Percentiles rank a stretch among this genome's conserved stretches.
These are phyloP conservation scores for Alnus glutinosa DNA, from an alignment of 306 rosid species.

Conservation along the genomic window DNA sequence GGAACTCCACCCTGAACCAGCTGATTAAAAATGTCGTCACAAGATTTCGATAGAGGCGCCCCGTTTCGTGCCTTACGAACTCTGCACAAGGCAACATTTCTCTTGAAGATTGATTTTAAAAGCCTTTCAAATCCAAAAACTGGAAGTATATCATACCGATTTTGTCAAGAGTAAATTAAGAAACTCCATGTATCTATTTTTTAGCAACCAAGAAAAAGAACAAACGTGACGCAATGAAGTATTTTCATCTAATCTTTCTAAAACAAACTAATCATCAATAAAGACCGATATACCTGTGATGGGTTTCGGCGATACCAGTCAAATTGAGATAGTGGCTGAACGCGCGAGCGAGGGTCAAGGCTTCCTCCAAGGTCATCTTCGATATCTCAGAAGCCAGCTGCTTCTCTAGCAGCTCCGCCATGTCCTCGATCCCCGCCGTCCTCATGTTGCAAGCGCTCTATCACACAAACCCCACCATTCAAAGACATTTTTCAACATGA, in stretches of 20 bases:
- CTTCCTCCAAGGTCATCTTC: constrained; percentile 82
- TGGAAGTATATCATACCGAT: not conserved
- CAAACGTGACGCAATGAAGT: not conserved
- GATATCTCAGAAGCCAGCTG: constrained; percentile 84
- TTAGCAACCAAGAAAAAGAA: not conserved
- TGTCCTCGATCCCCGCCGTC: constrained; percentile 75
- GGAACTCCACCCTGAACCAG: constrained; percentile 75
- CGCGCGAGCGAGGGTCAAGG: constrained; percentile 81
- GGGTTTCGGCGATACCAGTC: constrained; percentile 94
- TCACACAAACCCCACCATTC: constrained; percentile 4
- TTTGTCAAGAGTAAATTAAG: not conserved
- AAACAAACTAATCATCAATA: constrained; percentile 2
- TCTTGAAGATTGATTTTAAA: not conserved
- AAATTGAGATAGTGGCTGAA: constrained; percentile 85
- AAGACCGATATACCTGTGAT: constrained; percentile 59
- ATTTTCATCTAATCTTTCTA: not conserved
- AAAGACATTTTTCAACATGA: constrained; percentile 10
- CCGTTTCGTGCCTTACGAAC: constrained; percentile 72
- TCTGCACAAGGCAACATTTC: constrained; percentile 44
- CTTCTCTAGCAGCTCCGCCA: constrained; percentile 81
- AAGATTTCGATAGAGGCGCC: constrained; percentile 66
- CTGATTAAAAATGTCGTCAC: constrained; percentile 81
- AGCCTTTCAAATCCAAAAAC: not conserved
- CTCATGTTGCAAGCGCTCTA: constrained; percentile 92
- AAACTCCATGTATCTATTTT: not conserved